Evolutionary conservation across 257 asterid species (phyloP).

Genomic region (Solanum gandarillasii): DNA sequence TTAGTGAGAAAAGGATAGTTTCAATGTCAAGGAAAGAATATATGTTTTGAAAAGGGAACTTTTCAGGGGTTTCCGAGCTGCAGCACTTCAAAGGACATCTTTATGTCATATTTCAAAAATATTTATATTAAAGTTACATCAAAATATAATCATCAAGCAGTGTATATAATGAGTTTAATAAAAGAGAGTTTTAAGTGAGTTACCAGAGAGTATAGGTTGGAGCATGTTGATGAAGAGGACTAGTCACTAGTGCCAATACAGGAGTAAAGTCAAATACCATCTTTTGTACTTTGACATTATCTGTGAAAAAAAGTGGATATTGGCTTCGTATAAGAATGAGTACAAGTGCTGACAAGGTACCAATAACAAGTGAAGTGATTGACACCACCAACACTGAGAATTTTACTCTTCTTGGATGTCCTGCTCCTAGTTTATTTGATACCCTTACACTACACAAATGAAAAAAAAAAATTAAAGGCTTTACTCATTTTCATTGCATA

Average conservation of each 20-base stretch:
- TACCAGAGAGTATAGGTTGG: conserved; percentile 4
- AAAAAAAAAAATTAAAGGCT: background rate
- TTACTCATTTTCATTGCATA: too few relatives aligned
- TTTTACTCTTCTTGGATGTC: background rate
- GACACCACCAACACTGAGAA: background rate
- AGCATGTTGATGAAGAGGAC: background rate
- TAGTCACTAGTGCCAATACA: background rate
- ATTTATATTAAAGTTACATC: too few relatives aligned
- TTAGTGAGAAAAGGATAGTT: too few relatives aligned
- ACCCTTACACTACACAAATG: background rate
- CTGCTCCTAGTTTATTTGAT: conserved; percentile 3
- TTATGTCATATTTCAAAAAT: too few relatives aligned
- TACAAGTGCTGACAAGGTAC: background rate
- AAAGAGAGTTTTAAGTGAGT: too few relatives aligned
- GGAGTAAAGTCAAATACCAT: conserved; percentile 6
- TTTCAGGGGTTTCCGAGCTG: too few relatives aligned
- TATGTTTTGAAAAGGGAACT: too few relatives aligned
- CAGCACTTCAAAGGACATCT: too few relatives aligned
- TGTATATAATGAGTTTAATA: too few relatives aligned
- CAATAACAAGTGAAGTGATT: background rate
- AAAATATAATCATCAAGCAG: too few relatives aligned
- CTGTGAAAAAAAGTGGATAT: background rate
- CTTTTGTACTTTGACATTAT: background rate
- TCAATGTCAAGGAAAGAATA: too few relatives aligned
- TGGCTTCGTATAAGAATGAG: background rate